Evolutionary conservation across 345 rosid species (phyloP).

Genomic region (Orychophragmus violaceus): DNA sequence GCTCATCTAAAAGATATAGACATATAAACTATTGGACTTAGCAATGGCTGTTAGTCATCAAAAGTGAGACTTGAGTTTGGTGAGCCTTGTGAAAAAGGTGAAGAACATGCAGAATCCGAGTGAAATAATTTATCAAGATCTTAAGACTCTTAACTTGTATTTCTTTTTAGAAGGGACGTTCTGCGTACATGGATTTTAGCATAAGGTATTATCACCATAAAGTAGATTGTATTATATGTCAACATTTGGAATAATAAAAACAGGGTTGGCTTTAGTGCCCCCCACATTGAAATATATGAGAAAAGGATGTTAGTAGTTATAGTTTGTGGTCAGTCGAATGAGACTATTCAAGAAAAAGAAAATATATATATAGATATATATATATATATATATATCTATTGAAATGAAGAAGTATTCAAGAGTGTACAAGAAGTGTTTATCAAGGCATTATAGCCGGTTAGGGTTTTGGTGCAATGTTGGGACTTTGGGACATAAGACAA

Average conservation of each 20-base stretch:
- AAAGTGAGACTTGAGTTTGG: slow-evolving; percentile 13
- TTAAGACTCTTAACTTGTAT: neutral
- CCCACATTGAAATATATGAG: slow-evolving; percentile 30
- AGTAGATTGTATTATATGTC: neutral
- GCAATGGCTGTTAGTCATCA: neutral
- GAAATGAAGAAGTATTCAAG: too few relatives aligned
- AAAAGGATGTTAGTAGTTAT: slow-evolving; percentile 25
- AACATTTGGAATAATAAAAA: slow-evolving; percentile 18
- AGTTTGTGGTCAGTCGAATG: slow-evolving; percentile 35
- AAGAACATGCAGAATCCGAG: slow-evolving; percentile 54
- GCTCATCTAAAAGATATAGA: neutral
- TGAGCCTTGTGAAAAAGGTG: slow-evolving; percentile 54
- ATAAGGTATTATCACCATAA: neutral
- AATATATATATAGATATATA: too few relatives aligned
- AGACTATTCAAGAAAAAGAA: slow-evolving; percentile 16
- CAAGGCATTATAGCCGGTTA: too few relatives aligned
- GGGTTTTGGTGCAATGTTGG: too few relatives aligned
- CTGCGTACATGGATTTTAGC: slow-evolving; percentile 19
- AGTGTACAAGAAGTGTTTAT: too few relatives aligned
- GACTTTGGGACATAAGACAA: too few relatives aligned
- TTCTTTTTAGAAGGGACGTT: neutral
- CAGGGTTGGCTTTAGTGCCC: slow-evolving; percentile 21
- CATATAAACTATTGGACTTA: neutral
- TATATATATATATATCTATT: too few relatives aligned
- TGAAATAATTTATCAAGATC: slow-evolving; percentile 37